Evolutionary conservation across 2,329 filamentous ascomycete genomes (phyloP), one percentile per base, ranked within the genome.

Genomic region (Fusarium beomiforme): DNA sequence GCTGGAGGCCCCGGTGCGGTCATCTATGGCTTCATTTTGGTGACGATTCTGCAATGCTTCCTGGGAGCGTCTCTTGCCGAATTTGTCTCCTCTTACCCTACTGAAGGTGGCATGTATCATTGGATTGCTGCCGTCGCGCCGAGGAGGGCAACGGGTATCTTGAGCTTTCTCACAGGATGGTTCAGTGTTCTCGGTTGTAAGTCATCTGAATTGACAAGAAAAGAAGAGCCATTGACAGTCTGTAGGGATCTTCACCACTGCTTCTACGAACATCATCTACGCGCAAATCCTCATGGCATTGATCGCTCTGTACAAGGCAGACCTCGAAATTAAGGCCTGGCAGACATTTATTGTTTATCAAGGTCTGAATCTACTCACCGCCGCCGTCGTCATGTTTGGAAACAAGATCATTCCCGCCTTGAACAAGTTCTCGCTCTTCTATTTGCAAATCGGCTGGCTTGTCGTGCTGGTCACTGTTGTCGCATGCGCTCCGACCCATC

Each of bases 81-180:
- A 24, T 64, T 64, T 9, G 59, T 64, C 5, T 64, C 62, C 1
- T 64, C 62, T 7, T 64, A 64, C 3, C 62, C 62, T 1, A 64
- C 62, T 3, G 62, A 64, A 5, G 62, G 62, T 0, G 62, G 62
- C 9, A 64, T 64, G 62, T 64, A 64, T 8, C 62, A 64, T 17
- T 64, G 62, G 62, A 64, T 64, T 14, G 62, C 62, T 2, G 62
- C 62, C 3, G 46, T 64, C 0, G 62, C 62, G 1, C 62, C 62
- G 2, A 37, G 23, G 21, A n/a, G 59, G 21, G 13, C 42, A 1
- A 64, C 59, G 8, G 62, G 62, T 0, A 64, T 64, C 2, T 6
- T 64, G 2, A 64, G 62, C 2, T 64, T 64, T 2, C 31, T 64
- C 1, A 64, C 62, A 0, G 62, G 62, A 3, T 64, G 62, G 62